phyloP scores from a whole-genome alignment of 2,329 filamentous ascomycete species.

The Microcyclosporella mali region DNA sequence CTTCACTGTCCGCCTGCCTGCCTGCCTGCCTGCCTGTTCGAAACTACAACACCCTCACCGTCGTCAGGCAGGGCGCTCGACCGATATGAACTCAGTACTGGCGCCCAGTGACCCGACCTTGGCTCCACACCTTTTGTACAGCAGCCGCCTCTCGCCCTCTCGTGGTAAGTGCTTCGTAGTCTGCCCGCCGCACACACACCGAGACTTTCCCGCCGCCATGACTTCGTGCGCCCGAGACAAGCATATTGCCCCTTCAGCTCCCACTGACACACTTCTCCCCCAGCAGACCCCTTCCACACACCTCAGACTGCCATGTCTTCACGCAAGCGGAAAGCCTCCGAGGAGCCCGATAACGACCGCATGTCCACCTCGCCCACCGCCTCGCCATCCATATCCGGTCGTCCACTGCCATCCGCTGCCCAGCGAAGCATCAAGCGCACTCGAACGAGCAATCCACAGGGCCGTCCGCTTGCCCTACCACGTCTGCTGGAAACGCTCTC shows the following conservation, averaged over 20 bases:
- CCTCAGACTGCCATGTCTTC: slow-evolving; percentile 37
- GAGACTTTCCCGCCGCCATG: neutral
- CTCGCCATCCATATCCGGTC: slow-evolving; percentile 68
- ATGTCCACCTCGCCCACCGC: slow-evolving; percentile 85
- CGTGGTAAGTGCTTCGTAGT: slow-evolving; percentile 56
- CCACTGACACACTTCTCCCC: slow-evolving; percentile 30
- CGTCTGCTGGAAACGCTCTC: slow-evolving; percentile 93
- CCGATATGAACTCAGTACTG: no score
- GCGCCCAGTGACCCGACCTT: slow-evolving; percentile 43
- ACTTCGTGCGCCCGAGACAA: slow-evolving; percentile 23
- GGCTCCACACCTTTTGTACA: slow-evolving; percentile 57
- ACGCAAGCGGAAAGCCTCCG: slow-evolving; percentile 84
- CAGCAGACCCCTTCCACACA: slow-evolving; percentile 24
- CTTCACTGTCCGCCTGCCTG: neutral
- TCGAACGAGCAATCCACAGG: slow-evolving; percentile 59
- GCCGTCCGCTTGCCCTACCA: slow-evolving; percentile 58
- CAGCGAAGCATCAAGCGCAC: slow-evolving; percentile 62
- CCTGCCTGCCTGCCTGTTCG: neutral
- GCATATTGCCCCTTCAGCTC: slow-evolving; percentile 26
- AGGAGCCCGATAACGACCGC: slow-evolving; percentile 60
- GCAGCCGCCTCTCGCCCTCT: slow-evolving; percentile 54
- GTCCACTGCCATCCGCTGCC: slow-evolving; percentile 49
- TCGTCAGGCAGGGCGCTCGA: slow-evolving; percentile 1
- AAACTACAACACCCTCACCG: slow-evolving; percentile 38
- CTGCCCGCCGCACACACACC: slow-evolving; percentile 18